phyloP scores from a whole-genome alignment of 2,329 filamentous ascomycete genomes.

The Colletotrichum graminicola region DNA sequence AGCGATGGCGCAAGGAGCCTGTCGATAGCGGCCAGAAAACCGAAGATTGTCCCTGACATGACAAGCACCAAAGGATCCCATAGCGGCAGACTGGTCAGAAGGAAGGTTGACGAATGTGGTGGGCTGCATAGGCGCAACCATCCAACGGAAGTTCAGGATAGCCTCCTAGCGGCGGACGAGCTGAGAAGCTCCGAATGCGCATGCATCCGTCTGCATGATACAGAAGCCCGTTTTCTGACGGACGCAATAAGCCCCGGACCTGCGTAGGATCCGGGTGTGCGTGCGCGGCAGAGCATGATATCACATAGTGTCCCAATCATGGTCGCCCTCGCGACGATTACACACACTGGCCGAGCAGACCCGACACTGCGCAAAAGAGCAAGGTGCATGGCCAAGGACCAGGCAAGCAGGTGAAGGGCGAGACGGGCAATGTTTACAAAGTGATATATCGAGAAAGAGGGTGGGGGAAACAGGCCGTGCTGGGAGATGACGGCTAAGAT shows the following conservation, averaged over 20 bases:
- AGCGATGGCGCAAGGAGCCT: constrained; percentile 12
- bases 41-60: neutral
- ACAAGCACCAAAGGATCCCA: constrained; percentile 6
- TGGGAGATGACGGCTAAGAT: neutral
- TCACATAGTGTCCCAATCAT: constrained; percentile 26
- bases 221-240: constrained; percentile 13
- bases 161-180: constrained; percentile 33
- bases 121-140: constrained; percentile 45
- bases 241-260: constrained; percentile 27
- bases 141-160: constrained; percentile 28
- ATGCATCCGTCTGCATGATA: constrained; percentile 35
- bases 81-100: neutral
- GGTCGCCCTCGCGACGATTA: constrained; percentile 14
- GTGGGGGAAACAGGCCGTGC: neutral
- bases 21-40: constrained; percentile 15
- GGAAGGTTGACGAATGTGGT: constrained; percentile 22
- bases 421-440: constrained; percentile 22
- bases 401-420: constrained; percentile 3
- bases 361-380: constrained; percentile 26
- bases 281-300: constrained; percentile 21
- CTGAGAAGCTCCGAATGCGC: constrained; percentile 18
- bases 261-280: constrained; percentile 15
- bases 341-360: constrained; percentile 14
- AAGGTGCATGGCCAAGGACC: constrained; percentile 18
- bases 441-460: constrained; percentile 29